phyloP scores from a whole-genome alignment of 495 filamentous ascomycete genomes.

The Penicillium cataractarum region DNA sequence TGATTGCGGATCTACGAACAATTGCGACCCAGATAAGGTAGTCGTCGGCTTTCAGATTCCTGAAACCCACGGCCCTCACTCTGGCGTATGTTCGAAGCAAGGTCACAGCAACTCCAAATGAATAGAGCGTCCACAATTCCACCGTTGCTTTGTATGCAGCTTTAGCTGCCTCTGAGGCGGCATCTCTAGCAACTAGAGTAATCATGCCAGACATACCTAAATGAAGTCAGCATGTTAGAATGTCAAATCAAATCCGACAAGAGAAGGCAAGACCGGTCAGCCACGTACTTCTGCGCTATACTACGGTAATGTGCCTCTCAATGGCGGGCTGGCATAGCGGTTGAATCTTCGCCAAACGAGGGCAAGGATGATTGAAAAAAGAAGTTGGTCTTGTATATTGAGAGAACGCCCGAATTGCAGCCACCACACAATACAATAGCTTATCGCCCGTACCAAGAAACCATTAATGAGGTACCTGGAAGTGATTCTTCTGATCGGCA shows the following conservation, averaged over 20 bases:
- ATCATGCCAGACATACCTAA: not conserved
- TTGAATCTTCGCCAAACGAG: not conserved
- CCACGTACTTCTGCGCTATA: conserved; percentile 2
- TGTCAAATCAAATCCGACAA: not conserved
- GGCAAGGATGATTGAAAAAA: not conserved
- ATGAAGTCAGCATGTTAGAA: not conserved
- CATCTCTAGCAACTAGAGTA: not conserved
- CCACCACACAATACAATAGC: not conserved
- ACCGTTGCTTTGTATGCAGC: conserved; percentile 42
- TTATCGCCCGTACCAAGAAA: conserved; percentile 1
- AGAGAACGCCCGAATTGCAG: conserved; percentile 1
- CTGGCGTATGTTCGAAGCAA: conserved; percentile 51
- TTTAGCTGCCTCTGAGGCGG: not conserved
- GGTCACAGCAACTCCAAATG: conserved; percentile 44
- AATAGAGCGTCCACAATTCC: conserved; percentile 51
- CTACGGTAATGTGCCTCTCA: not conserved
- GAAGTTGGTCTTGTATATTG: not conserved
- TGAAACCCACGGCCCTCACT: conserved; percentile 44
- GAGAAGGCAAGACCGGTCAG: not conserved
- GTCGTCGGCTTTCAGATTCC: conserved; percentile 51
- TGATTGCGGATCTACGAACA: conserved; percentile 43
- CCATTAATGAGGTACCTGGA: not conserved
- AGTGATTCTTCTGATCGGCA: not conserved
- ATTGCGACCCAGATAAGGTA: conserved; percentile 56
- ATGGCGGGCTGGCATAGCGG: not conserved